Base-by-base conservation (phyloP, 2,329 filamentous ascomycete species). In the Incumbomyces lentus region DNA sequence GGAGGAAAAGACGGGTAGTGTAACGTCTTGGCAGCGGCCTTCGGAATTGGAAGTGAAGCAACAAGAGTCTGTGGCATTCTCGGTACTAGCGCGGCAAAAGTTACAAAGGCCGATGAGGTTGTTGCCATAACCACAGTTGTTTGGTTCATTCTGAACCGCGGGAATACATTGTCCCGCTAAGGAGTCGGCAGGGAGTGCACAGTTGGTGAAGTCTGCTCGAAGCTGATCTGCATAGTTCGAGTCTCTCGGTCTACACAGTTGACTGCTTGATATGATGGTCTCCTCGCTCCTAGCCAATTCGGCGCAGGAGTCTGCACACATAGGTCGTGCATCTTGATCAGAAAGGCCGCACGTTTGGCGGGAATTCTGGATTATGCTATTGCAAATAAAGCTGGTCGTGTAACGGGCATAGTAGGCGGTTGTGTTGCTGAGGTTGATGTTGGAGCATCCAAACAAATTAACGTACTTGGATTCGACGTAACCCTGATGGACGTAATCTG, bases 41-140 rank as follows among this genome's bases (percentile, higher is more conserved):
- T 86, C 76, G n/a, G 83, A 81, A 51, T 87, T 74, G 4, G 89
- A 81, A 58, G 80, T 87, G 59, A 88, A 82, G 65, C 92, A 98
- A 70, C 92, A 98, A 2, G 89, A 93, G 63, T 96, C 90, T 42
- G 90, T 96, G 8, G 87, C 84, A 65, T 96, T 96, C 52, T 82
- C 78, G 22, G 89, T 88, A 57, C 85, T 90, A 6, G 80, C 73
- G 35, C 78, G 75, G 64, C 92, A 98, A 64, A 92, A 95, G 3
- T 82, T 79, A 68, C 92, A 98, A 31, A 98, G 73, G 2, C 89
- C 88, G 46, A 74, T 67, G 6, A 81, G 63, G 58, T 83, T 84
- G 53, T 78, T 75, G 34, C 75, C 77, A 62, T 83, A 98, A 39
- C 92, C 92, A 64, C 92, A 98, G 61, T 96, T 86, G 6, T 81